phyloP scores from a whole-genome alignment of 2,329 filamentous ascomycete genomes.

The Sporothrix schenckii region DNA sequence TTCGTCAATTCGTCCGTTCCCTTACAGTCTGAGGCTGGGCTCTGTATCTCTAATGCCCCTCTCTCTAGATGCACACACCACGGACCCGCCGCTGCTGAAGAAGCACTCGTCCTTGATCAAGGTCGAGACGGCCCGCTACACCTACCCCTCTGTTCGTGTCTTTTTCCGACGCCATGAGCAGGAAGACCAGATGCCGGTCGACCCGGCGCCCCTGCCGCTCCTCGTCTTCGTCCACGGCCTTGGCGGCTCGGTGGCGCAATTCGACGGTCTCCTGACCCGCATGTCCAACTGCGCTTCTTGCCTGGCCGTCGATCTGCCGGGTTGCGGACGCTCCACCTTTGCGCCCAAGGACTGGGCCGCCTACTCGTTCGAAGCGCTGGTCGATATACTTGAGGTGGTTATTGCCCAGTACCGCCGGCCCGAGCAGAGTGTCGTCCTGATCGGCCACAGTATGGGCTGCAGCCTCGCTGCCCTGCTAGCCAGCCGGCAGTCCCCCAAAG shows the following conservation, averaged over 20 bases:
- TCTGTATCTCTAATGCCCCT: conserved; percentile 6
- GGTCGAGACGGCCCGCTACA: conserved; percentile 71
- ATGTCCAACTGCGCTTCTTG: conserved; percentile 82
- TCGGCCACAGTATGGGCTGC: conserved; percentile 90
- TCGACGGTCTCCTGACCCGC: conserved; percentile 77
- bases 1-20: neutral
- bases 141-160: conserved; percentile 75
- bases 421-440: conserved; percentile 73
- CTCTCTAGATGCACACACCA: conserved; percentile 50
- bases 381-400: conserved; percentile 71
- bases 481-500: conserved; percentile 48
- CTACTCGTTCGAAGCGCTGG: conserved; percentile 76
- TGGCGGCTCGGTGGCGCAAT: conserved; percentile 89
- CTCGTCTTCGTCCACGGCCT: conserved; percentile 91
- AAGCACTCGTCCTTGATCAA: conserved; percentile 72
- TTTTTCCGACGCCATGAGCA: conserved; percentile 85
- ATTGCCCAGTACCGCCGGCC: conserved; percentile 74
- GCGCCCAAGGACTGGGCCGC: conserved; percentile 71
- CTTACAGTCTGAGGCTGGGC: neutral
- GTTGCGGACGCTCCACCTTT: conserved; percentile 81
- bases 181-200: conserved; percentile 73
- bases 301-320: conserved; percentile 85
- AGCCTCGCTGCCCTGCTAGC: conserved; percentile 75
- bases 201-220: conserved; percentile 75
- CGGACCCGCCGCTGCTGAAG: conserved; percentile 78